A percentile compares a stretch with the other conserved stretches of the same genome.
phyloP scores from a whole-genome alignment of 495 filamentous ascomycete genomes.

The Chlorociboria aeruginascens region DNA sequence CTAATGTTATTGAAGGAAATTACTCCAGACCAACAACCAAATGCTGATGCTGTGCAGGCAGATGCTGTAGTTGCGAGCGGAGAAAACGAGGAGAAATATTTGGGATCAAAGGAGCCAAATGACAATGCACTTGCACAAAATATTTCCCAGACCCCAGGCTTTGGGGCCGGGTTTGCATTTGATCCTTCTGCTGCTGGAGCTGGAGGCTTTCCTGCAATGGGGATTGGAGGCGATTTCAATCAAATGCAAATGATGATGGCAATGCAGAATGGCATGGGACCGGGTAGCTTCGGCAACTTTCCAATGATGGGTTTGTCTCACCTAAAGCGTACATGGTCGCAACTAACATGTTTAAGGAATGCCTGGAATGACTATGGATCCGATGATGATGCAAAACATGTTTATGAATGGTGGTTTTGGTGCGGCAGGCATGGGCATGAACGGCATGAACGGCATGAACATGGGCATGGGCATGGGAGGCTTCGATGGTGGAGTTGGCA shows the following conservation, averaged over 20 bases:
- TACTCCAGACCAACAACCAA: slow-evolving; percentile 17
- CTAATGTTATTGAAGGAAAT: slow-evolving; percentile 13
- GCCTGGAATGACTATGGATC: slow-evolving; percentile 76
- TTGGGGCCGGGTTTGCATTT: slow-evolving; percentile 30
- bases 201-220: slow-evolving; percentile 46
- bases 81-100: slow-evolving; percentile 9
- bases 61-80: neutral
- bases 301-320: slow-evolving; percentile 72
- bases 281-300: slow-evolving; percentile 46
- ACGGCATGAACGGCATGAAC: slow-evolving; percentile 81
- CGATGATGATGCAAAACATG: slow-evolving; percentile 83
- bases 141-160: slow-evolving; percentile 22
- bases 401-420: slow-evolving; percentile 70
- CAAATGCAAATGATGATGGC: slow-evolving; percentile 61
- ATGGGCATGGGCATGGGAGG: slow-evolving; percentile 81
- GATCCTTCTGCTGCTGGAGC: slow-evolving; percentile 34
- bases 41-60: slow-evolving; percentile 3
- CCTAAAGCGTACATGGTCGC: neutral
- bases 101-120: neutral
- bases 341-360: slow-evolving; percentile 42
- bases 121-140: slow-evolving; percentile 5
- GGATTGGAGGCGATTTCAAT: slow-evolving; percentile 45
- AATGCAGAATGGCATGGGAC: slow-evolving; percentile 65
- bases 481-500: slow-evolving; percentile 39
- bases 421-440: slow-evolving; percentile 49